These are phyloP conservation scores for Eucalyptus tenuipes DNA, from an alignment of 345 rosid genomes.

Conservation along the genomic window DNA sequence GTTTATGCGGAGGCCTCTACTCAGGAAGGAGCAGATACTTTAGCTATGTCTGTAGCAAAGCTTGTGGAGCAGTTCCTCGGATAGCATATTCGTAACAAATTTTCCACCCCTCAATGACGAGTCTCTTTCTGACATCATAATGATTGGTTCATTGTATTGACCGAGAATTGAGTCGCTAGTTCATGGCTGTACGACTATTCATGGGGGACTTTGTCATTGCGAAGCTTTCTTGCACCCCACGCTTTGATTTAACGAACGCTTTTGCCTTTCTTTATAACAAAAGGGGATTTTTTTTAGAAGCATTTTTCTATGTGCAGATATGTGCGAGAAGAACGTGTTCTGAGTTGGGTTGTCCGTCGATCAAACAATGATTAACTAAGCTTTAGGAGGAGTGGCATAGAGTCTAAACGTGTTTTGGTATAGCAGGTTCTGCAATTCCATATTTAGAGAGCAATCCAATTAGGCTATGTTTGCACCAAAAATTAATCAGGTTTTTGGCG, in stretches of 20 bases:
- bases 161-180: background rate
- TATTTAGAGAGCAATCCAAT: background rate
- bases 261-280: background rate
- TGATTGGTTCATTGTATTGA: background rate
- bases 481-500: background rate
- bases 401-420: background rate
- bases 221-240: background rate
- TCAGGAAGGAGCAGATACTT: conserved; percentile 66
- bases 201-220: background rate
- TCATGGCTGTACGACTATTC: background rate
- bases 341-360: background rate
- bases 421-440: background rate
- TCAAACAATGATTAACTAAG: background rate
- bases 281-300: background rate
- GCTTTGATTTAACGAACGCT: background rate
- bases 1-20: conserved; percentile 92
- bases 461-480: background rate
- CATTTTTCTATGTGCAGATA: background rate
- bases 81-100: background rate
- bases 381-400: background rate
- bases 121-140: background rate
- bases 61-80: conserved; percentile 59
- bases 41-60: conserved; percentile 57
- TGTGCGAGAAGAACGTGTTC: background rate
- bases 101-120: background rate